Percentiles rank a stretch among this genome's conserved stretches.
phyloP scores from a whole-genome alignment of 148 eudicot genomes.

The Cornus kousa region DNA sequence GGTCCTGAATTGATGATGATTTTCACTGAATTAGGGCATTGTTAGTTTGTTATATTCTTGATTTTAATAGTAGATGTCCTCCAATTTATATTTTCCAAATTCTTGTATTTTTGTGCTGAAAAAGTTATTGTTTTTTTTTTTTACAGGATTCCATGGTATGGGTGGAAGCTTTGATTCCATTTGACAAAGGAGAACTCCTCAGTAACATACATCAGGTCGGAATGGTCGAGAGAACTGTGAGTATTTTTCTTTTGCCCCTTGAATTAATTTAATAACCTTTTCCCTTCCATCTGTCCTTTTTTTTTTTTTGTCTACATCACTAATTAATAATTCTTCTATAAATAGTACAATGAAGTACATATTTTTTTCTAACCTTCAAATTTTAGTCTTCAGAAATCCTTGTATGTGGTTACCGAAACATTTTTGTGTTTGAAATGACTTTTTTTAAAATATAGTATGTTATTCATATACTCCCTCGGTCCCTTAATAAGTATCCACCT shows the following conservation, averaged over 20 bases:
- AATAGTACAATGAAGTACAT: no score
- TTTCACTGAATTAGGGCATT: not conserved
- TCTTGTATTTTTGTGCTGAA: not conserved
- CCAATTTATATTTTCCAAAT: not conserved
- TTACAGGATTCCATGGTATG: conserved; percentile 90
- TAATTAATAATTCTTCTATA: no score
- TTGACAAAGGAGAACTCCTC: conserved; percentile 89
- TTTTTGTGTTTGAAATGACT: not conserved
- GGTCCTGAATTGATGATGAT: conserved; percentile 31
- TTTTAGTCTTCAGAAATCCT: not conserved
- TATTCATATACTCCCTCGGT: no score
- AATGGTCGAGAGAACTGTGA: conserved; percentile 81
- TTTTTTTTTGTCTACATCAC: no score
- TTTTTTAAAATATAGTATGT: not conserved
- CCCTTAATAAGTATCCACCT: no score
- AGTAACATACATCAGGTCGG: conserved; percentile 83
- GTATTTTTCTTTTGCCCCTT: conserved; percentile 21
- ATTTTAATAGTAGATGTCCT: not conserved
- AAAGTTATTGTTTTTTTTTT: not conserved
- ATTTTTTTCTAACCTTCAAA: not conserved
- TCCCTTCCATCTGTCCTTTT: not conserved
- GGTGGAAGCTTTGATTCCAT: conserved; percentile 94
- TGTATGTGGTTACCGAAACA: not conserved
- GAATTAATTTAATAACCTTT: not conserved
- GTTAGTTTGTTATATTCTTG: not conserved